phyloP scores from a whole-genome alignment of 192 early-diverging fungal species.

The Coemansia brasiliensis region DNA sequence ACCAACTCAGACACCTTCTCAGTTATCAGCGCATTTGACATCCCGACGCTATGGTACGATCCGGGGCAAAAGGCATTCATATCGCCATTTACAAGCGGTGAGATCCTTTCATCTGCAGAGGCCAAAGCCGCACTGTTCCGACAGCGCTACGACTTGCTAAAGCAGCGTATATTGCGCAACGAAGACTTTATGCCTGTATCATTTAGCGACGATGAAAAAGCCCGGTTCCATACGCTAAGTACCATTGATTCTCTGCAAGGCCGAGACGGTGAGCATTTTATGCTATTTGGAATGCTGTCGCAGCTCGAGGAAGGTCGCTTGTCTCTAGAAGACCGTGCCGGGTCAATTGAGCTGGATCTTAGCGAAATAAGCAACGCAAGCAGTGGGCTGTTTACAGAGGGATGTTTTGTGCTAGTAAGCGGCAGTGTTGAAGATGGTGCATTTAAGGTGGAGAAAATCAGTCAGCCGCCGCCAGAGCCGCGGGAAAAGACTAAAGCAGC shows the following conservation, averaged over 20 bases:
- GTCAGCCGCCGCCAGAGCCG: conserved; percentile 74
- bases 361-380: conserved; percentile 49
- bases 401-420: conserved; percentile 83
- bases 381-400: conserved; percentile 79
- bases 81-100: conserved; percentile 25
- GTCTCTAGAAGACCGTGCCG: conserved; percentile 83
- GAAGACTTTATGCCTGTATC: conserved; percentile 72
- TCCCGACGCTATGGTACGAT: conserved; percentile 70
- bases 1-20: conserved; percentile 24
- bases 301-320: conserved; percentile 76
- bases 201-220: conserved; percentile 53
- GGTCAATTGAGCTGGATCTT: conserved; percentile 74
- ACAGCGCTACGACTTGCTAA: conserved; percentile 77
- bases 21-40: conserved; percentile 72
- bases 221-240: conserved; percentile 48
- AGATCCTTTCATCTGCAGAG: conserved; percentile 62
- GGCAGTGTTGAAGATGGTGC: conserved; percentile 73
- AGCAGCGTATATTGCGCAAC: conserved; percentile 78
- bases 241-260: conserved; percentile 81
- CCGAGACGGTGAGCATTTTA: conserved; percentile 62
- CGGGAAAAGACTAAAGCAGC: conserved; percentile 35
- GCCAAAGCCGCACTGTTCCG: conserved; percentile 68
- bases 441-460: conserved; percentile 70
- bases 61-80: conserved; percentile 66
- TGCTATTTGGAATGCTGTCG: conserved; percentile 88